Base-by-base conservation (phyloP, 352 stramenopile genomes). In the Phytophthora europaea region DNA sequence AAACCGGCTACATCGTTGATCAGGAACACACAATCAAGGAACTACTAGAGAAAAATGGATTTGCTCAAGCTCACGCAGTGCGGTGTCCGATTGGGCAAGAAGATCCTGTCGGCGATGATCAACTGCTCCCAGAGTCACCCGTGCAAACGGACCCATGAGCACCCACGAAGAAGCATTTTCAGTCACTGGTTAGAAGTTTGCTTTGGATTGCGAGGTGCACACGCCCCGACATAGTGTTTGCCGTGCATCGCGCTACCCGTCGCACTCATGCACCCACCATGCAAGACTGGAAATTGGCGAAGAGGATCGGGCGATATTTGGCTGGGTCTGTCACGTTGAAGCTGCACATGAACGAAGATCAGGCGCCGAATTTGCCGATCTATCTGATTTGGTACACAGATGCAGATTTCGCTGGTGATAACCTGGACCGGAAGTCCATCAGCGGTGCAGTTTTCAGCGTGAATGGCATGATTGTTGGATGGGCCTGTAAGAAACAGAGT, bases 121-220 rank as follows among this genome's bases (percentile, higher is more conserved):
- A n/a, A n/a, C n/a, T n/a, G n/a, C n/a, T n/a, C n/a, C n/a, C n/a
- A n/a, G n/a, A n/a, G n/a, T n/a, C n/a, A n/a, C n/a, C n/a, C n/a
- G n/a, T n/a, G n/a, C n/a, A n/a, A n/a, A n/a, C n/a, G n/a, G n/a
- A n/a, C n/a, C n/a, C n/a, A n/a, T n/a, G n/a, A n/a, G n/a, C n/a
- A n/a, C n/a, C n/a, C n/a, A n/a, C n/a, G n/a, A n/a, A n/a, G n/a
- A n/a, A n/a, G n/a, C n/a, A n/a, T n/a, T n/a, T n/a, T n/a, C n/a
- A 63, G 16, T 64, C 43, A 1, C 16, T 70, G 2, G 63, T 70
- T 3, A 22, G 33, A 2, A 52, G 40, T 5, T 50, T 59, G 12
- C 15, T 70, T 0, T 63, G 54, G 63, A 52, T 70, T 26, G 54
- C 50, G 3, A 12, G 63, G 4, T 70, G 54, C 20, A 70, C 63